Evolutionary conservation across 345 rosid species (phyloP), one percentile per base, ranked within the genome.

Genomic region (Populus nigra): DNA sequence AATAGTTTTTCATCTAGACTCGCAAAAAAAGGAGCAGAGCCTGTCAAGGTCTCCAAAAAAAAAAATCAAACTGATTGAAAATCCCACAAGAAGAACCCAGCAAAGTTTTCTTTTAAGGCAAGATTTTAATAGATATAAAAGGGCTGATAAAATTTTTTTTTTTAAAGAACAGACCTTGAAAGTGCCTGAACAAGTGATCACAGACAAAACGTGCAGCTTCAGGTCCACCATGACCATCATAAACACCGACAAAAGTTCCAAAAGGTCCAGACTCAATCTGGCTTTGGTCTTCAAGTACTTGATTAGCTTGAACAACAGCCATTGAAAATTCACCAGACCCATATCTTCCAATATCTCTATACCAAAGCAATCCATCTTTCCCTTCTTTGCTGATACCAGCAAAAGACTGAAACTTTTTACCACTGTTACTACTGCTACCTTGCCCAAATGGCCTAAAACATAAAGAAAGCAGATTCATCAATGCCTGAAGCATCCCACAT

Each of bases 171-270:
- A 53, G 82, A 94, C 97, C 97, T 93, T 80, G 90, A 71, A 95
- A 95, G 86, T 91, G 86, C 39, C 79, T 85, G 72, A 90, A 91
- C 82, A 93, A 86, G 84, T 90, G 84, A 90, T 91, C 93, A 47
- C 96, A 88, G 81, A 90, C 96, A 57, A 89, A 91, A 36, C 96
- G 93, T n/a, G 99, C 88, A 23, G 98, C 94, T 10, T 91, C 90
- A 15, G 96, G 96, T 36, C 97, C 98, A 27, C 97, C 97, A 75
- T 95, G 99, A 20, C 98, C 99, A 70, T 95, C 98, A 71, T 93
- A 95, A 57, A 95, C 90, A 20, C 97, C 98, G 27, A 95, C 91
- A 74, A 95, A 93, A 38, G 99, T 95, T 23, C 99, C 99, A 39
- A 91, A 90, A 43, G 85, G 87, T 3, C 99, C 99, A 43, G 94